A percentile compares a stretch with the other conserved stretches of the same genome.
phyloP scores from a whole-genome alignment of 345 rosid species.

The Melaleuca quinquenervia region DNA sequence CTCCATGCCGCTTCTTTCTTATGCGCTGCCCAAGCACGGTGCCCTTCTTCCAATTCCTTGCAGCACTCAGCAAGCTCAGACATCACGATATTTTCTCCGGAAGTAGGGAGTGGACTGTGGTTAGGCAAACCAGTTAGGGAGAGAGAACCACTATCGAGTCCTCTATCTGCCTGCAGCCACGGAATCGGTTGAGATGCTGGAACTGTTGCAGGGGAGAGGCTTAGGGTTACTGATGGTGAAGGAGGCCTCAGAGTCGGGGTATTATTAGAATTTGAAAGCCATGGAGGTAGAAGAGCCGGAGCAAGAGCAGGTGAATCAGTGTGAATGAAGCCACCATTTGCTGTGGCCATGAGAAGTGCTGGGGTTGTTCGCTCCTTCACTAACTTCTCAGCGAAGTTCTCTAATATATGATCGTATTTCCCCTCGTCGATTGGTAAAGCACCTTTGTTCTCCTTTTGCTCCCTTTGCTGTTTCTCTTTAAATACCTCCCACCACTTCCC shows the following conservation, averaged over 20 bases:
- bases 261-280: constrained; percentile 79
- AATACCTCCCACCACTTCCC: constrained; percentile 99
- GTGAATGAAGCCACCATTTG: constrained; percentile 62
- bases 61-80: constrained; percentile 81
- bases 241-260: constrained; percentile 38
- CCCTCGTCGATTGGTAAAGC: constrained; percentile 70
- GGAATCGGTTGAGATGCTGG: constrained; percentile 64
- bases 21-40: constrained; percentile 64
- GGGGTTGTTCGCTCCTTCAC: constrained; percentile 62
- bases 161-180: constrained; percentile 76
- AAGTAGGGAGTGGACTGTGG: constrained; percentile 26
- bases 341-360: constrained; percentile 56
- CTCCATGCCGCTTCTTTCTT: constrained; percentile 97
- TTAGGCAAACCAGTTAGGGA: constrained; percentile 35
- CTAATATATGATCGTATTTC: constrained; percentile 82
- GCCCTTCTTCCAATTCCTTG: constrained; percentile 91
- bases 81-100: constrained; percentile 45
- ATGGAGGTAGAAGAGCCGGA: constrained; percentile 59
- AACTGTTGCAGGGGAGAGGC: constrained; percentile 68
- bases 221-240: constrained; percentile 75
- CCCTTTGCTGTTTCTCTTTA: constrained; percentile 91
- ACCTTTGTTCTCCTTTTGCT: constrained; percentile 67
- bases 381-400: constrained; percentile 89
- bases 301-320: constrained; percentile 31
- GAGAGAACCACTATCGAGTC: constrained; percentile 32